Base-by-base conservation (phyloP, 352 stramenopile genomes). In the Phytophthora pistaciae region DNA sequence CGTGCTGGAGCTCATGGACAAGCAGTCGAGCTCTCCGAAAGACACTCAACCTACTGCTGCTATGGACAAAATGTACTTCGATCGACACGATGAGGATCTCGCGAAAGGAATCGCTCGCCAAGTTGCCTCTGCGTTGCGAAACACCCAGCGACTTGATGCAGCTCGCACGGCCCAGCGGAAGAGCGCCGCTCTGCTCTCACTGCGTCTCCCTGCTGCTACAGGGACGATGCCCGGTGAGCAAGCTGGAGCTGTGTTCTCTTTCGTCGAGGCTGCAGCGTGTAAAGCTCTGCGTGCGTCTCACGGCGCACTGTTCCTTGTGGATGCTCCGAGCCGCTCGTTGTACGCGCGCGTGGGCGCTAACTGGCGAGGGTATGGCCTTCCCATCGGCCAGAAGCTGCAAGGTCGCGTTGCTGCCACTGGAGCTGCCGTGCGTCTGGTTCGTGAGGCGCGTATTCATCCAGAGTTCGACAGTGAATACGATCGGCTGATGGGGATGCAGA, bases 401-500 rank as follows among this genome's bases (percentile, higher is more conserved):
- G 91, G 91, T 48, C 63, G 83, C 25, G 88, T 95, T 10, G 88
- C 89, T 27, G 78, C 82, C n/a, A 79, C 70, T 5, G 84, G 90
- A 20, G 80, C 89, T 44, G 68, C 85, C 10, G 36, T 95, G 23
- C 82, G 86, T 38, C 70, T 97, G 5, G 70, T 68, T 38, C 58
- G 68, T 13, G 81, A 96, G 29, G 88, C 87, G 1, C 57, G 73
- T 3, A 49, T 80, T 8, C 85, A 94, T 46, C 69, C 85, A 0
- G 83, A 93, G 16, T 96, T 96, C 57, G 87, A 95, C 52, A 50
- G 29, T 9, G 76, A 82, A 18, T 91, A 95, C 55, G 91, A 97
- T 61, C 57, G 72, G 5, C 42, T 90, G 16, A 84, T 82, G 9
- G 84, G 81, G 8, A 79, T 91, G 58, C 66, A 84, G 56, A 93